A percentile compares a stretch with the other conserved stretches of the same genome.
These are phyloP conservation scores for Ophiostoma pallidulum DNA, from an alignment of 2,329 filamentous ascomycete genomes.

Conservation along the genomic window DNA sequence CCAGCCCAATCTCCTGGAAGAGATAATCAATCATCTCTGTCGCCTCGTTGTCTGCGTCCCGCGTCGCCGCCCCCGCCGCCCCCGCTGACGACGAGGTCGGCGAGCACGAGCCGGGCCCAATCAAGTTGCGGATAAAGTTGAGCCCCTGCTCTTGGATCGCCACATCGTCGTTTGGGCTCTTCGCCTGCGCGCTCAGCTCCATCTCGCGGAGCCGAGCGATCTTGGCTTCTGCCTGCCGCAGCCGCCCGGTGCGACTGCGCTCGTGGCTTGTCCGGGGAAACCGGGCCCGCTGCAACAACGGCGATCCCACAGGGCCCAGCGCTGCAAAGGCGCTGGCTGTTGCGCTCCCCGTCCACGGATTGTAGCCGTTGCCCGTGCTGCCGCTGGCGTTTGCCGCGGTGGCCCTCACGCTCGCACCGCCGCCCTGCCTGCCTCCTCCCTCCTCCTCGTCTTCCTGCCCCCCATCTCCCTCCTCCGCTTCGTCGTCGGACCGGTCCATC, in stretches of 20 bases:
- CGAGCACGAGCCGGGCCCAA: constrained; percentile 38
- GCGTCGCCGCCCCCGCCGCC: constrained; percentile 20
- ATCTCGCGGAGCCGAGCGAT: constrained; percentile 48
- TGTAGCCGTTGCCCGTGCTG: constrained; percentile 14
- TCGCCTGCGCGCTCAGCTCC: constrained; percentile 58
- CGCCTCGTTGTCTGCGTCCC: constrained; percentile 42
- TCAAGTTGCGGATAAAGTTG: constrained; percentile 81
- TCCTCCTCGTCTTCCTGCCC: constrained; percentile 15
- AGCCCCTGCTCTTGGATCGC: constrained; percentile 86
- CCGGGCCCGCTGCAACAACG: constrained; percentile 15
- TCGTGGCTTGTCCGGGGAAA: constrained; percentile 15
- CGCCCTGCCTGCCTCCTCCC: not conserved
- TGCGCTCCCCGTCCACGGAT: not conserved
- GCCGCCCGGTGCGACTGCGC: constrained; percentile 28
- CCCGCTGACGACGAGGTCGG: not conserved
- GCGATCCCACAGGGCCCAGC: not conserved
- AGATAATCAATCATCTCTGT: constrained; percentile 77
- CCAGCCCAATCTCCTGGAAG: constrained; percentile 64
- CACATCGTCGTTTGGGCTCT: constrained; percentile 66
- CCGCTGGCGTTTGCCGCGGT: constrained; percentile 12
- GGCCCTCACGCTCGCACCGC: no score
- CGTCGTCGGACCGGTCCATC: constrained; percentile 33
- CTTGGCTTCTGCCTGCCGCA: constrained; percentile 41
- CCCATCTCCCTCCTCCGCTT: constrained; percentile 15
- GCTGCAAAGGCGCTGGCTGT: not conserved